A percentile compares a stretch with the other conserved stretches of the same genome.
Evolutionary conservation across 768 basidiomycete genomes (phyloP).

Genomic region (Mycena alexandri): DNA sequence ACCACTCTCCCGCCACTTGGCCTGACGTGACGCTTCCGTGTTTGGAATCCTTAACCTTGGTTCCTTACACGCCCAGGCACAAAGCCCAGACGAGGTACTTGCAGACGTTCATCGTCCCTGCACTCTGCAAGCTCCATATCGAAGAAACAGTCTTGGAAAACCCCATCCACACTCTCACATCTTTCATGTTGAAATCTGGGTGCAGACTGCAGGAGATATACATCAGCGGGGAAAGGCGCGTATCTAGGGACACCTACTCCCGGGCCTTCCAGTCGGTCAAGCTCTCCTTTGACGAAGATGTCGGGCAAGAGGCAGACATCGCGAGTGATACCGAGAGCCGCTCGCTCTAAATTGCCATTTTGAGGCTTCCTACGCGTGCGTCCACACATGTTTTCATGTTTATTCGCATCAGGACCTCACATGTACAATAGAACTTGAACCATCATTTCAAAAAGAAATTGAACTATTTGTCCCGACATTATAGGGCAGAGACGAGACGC

Average conservation of each 20-base stretch:
- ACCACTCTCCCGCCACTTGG: no score
- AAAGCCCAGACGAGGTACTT: background rate
- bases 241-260: background rate
- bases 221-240: background rate
- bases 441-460: no score
- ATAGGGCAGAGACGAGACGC: no score
- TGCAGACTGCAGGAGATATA: background rate
- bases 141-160: background rate
- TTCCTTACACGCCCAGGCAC: background rate
- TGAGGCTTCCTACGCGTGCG: no score
- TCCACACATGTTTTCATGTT: no score
- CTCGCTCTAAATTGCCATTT: no score
- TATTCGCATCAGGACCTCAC: no score
- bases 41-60: slow-evolving; percentile 1
- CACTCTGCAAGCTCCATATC: background rate
- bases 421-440: no score
- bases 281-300: no score
- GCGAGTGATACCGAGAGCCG: no score
- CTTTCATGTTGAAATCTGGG: background rate
- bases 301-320: no score
- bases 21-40: background rate
- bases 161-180: background rate
- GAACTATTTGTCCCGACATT: no score
- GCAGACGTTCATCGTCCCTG: background rate
- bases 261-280: background rate